Evolutionary conservation across 1,284 basidiomycete genomes (phyloP).

Genomic region (Ustilago hordei): DNA sequence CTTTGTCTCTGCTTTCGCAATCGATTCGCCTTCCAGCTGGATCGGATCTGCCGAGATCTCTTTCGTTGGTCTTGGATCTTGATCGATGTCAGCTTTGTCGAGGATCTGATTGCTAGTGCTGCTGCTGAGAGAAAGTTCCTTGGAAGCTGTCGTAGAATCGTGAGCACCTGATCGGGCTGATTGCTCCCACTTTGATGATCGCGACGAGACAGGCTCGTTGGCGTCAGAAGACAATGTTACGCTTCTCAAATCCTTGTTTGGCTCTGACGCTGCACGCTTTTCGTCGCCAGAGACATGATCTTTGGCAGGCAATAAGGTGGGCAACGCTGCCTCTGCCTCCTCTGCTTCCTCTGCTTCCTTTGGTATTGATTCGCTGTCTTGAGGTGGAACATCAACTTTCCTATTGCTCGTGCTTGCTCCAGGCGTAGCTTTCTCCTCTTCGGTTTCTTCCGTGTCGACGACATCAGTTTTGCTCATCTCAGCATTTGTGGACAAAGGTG

Average conservation of each 20-base stretch:
- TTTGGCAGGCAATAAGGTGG: neutral
- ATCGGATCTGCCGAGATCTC: slow-evolving; percentile 21
- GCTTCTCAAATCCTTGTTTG: neutral
- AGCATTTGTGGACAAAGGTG: neutral
- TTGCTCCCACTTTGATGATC: neutral
- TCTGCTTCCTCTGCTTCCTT: neutral
- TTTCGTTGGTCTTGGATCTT: slow-evolving; percentile 15
- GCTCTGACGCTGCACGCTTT: neutral
- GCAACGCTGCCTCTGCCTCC: neutral
- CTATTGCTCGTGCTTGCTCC: neutral
- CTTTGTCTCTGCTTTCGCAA: neutral
- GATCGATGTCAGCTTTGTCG: neutral
- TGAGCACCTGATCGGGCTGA: too few relatives aligned
- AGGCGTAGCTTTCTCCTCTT: neutral
- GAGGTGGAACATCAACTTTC: neutral
- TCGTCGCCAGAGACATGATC: neutral
- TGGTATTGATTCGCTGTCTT: neutral
- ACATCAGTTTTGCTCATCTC: neutral
- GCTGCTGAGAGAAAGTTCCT: neutral
- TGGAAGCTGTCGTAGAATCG: neutral
- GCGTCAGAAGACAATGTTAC: neutral
- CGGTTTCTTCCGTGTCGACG: neutral
- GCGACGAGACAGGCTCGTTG: neutral
- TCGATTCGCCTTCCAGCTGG: neutral
- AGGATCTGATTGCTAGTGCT: neutral